Percentiles rank a stretch among this genome's conserved stretches.
These are phyloP conservation scores for Asclepias syriaca DNA, from an alignment of 257 asterid species.

Conservation along the genomic window DNA sequence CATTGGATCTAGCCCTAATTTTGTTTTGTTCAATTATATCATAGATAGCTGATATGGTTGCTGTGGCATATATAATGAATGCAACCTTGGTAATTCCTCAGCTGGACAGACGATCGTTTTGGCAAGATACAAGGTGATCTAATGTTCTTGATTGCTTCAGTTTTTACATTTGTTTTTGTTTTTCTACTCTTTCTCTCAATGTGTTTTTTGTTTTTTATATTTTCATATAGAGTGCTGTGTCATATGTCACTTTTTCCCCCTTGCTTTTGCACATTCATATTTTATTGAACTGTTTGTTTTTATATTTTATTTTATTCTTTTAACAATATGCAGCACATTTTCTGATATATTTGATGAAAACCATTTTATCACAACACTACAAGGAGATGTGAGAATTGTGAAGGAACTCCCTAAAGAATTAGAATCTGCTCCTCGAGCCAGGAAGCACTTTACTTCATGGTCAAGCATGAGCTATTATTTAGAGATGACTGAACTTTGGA, in stretches of 20 bases:
- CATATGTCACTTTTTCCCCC: not conserved
- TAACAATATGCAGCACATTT: conserved; percentile 55
- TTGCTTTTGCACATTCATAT: not conserved
- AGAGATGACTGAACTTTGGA: conserved; percentile 73
- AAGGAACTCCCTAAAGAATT: conserved; percentile 80
- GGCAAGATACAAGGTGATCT: conserved; percentile 89
- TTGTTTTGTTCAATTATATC: conserved; percentile 6
- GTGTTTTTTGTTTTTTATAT: not conserved
- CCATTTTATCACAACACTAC: conserved; percentile 62
- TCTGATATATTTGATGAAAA: conserved; percentile 81
- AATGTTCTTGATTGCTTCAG: conserved; percentile 9
- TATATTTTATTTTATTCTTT: conserved; percentile 11
- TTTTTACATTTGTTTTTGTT: not conserved
- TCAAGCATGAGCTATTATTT: conserved; percentile 71
- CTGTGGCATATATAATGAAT: conserved; percentile 87
- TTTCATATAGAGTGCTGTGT: not conserved
- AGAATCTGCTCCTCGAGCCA: conserved; percentile 71
- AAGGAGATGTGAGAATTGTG: conserved; percentile 66
- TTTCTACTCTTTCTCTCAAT: not conserved
- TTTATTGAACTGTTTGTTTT: not conserved
- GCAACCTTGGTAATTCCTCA: conserved; percentile 94
- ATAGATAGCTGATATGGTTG: conserved; percentile 99
- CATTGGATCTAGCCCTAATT: not conserved
- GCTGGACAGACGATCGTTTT: conserved; percentile 84
- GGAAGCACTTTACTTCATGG: conserved; percentile 95